A percentile compares a stretch with the other conserved stretches of the same genome.
These are phyloP conservation scores for Starmerella bacillaris DNA, from an alignment of 805 yeast species.

Conservation along the genomic window DNA sequence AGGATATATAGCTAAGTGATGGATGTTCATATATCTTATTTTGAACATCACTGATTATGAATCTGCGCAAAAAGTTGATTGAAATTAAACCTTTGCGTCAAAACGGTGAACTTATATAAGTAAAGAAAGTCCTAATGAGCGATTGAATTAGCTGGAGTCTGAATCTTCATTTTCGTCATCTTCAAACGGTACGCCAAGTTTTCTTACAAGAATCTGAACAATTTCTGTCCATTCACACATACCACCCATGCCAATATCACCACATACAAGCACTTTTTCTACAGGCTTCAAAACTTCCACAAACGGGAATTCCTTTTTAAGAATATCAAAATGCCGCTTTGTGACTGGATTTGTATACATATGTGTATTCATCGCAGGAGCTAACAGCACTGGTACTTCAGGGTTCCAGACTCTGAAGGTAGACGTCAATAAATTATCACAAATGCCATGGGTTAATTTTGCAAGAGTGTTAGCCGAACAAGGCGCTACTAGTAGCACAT, in stretches of 20 bases:
- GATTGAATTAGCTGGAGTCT: slow-evolving; percentile 11
- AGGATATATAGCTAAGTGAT: no score
- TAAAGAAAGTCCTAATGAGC: no score
- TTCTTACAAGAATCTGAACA: slow-evolving; percentile 56
- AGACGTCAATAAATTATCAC: slow-evolving; percentile 78
- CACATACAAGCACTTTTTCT: slow-evolving; percentile 87
- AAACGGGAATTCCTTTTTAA: slow-evolving; percentile 81
- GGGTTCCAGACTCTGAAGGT: slow-evolving; percentile 94
- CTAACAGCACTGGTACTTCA: slow-evolving; percentile 67
- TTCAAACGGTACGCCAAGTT: slow-evolving; percentile 20
- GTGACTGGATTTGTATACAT: slow-evolving; percentile 82
- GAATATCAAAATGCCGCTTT: slow-evolving; percentile 54
- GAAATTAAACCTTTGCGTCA: no score
- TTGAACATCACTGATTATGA: no score
- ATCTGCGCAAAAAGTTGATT: no score
- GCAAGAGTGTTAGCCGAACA: slow-evolving; percentile 83
- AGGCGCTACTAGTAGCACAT: slow-evolving; percentile 79
- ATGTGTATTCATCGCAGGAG: slow-evolving; percentile 92
- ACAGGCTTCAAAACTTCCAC: slow-evolving; percentile 79
- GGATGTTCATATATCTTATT: no score
- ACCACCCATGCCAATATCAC: slow-evolving; percentile 97
- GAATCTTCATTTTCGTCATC: slow-evolving; percentile 18
- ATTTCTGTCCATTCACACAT: slow-evolving; percentile 95
- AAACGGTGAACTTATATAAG: no score
- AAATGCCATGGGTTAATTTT: slow-evolving; percentile 74